Evolutionary conservation across 2,329 filamentous ascomycete species (phyloP), one percentile per base, ranked within the genome.

Genomic region (Pezicula radicicola): DNA sequence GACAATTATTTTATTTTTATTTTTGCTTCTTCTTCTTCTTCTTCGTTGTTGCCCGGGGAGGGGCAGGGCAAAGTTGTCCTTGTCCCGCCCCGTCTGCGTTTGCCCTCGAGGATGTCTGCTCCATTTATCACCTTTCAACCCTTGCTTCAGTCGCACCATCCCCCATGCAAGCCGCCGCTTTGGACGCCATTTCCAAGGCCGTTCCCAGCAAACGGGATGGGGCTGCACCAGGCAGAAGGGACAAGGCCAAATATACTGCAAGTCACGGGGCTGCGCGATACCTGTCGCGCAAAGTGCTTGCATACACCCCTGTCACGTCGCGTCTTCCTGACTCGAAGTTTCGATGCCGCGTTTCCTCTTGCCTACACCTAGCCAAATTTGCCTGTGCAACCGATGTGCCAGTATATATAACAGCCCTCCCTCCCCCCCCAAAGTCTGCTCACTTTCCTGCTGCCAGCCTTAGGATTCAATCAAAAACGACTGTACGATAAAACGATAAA

Each of bases 301-400:
- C 42, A 48, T 40, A 39, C 25, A 37, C 45, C 48, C 42, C 51
- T 28, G 46, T 18, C 19, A 33, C 37, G 27, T 49, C 48, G 48
- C 51, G 51, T 53, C 35, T 25, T 16, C 50, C 46, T 21, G 37
- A 27, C 41, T 28, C 40, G 36, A 28, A n/a, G 36, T 28, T 46
- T 41, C 50, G 28, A 40, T 36, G 37, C 48, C 52, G 48, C 52
- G 49, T 50, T 33, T 33, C 30, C 30, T 33, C 25, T 49, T 53
- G 44, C 42, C 47, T 43, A 50, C 35, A 18, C 36, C 41, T 18
- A 47, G 45, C 28, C 45, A 47, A 28, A 47, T 9, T 40, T 18
- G 36, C 16, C 18, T 35, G 40, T 25, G 18, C 19, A 27, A 44
- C 18, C 45, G 21, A 15, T 36, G 33, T 27, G 19, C 19, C 27